Evolutionary conservation across 345 rosid genomes (phyloP), one percentile per base, ranked within the genome.

Genomic region (Stellera chamaejasme): DNA sequence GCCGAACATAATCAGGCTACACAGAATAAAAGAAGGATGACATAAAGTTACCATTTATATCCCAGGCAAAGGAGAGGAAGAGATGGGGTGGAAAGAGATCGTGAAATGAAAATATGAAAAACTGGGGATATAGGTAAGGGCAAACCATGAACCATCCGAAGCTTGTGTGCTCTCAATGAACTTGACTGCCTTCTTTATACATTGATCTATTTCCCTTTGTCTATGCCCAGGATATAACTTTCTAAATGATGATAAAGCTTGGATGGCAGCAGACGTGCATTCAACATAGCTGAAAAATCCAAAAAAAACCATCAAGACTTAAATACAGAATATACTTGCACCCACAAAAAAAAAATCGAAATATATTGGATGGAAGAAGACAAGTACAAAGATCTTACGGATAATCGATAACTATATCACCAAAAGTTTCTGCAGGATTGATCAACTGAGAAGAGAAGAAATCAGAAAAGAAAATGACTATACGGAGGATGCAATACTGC

Each of bases 341-440:
- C 52, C 51, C 56, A 47, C 25, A 15, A 11, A 13, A n/a, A 41
- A 47, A 43, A 45, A 36, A 48, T 41, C 2, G 2, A 58, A 54
- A 54, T 11, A 56, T 1, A 50, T 6, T 10, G 12, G 15, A 55
- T 56, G 9, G 14, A 19, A 68, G 13, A 13, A 63, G 49, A 55
- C 41, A 62, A 28, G 54, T 67, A 52, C 56, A 53, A 45, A 69
- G 32, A 67, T 60, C 99, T 84, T 84, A 89, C 97, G 91, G 86
- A 59, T 93, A 93, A 70, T 93, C 97, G 47, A 93, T 87, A 43
- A 93, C 93, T 27, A 93, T 89, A 72, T 93, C 99, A 16, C 97
- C 99, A 79, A 93, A 93, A 43, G 99, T 89, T 80, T 93, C 99
- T 12, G 99, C 99, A 16, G 97, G 97, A 67, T 93, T 93, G 72